phyloP scores from a whole-genome alignment of 495 filamentous ascomycete species.

The Neurospora pannonica region DNA sequence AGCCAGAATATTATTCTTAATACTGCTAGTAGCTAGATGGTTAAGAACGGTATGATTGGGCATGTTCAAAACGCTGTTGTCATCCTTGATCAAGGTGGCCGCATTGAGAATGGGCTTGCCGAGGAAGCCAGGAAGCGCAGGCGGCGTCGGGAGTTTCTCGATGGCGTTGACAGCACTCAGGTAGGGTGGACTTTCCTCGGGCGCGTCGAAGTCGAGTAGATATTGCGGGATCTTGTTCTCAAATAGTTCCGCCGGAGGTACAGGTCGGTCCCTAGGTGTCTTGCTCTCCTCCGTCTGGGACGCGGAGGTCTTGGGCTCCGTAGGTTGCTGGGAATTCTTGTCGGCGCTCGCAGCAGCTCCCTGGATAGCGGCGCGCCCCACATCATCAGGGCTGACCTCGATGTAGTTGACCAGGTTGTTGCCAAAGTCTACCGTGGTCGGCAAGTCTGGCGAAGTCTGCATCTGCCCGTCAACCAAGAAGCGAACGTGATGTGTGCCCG shows the following conservation, averaged over 20 bases:
- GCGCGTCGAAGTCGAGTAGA: slow-evolving; percentile 72
- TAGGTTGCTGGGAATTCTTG: slow-evolving; percentile 19
- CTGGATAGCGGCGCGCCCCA: slow-evolving; percentile 9
- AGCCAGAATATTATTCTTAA: slow-evolving; percentile 92
- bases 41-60: slow-evolving; percentile 97
- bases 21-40: slow-evolving; percentile 95
- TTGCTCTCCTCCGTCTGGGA: slow-evolving; percentile 29
- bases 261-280: slow-evolving; percentile 29
- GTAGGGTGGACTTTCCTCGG: slow-evolving; percentile 64
- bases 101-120: slow-evolving; percentile 92
- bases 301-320: background rate
- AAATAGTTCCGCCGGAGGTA: slow-evolving; percentile 41
- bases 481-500: slow-evolving; percentile 92
- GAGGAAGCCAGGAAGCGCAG: slow-evolving; percentile 81
- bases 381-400: slow-evolving; percentile 76
- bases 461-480: slow-evolving; percentile 93
- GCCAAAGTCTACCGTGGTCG: slow-evolving; percentile 92
- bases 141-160: slow-evolving; percentile 69
- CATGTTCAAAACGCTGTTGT: slow-evolving; percentile 90
- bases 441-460: slow-evolving; percentile 73
- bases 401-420: slow-evolving; percentile 97
- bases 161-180: slow-evolving; percentile 58
- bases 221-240: slow-evolving; percentile 67
- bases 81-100: slow-evolving; percentile 85
- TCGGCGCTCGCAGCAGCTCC: slow-evolving; percentile 2